Evolutionary conservation across 2,329 filamentous ascomycete genomes (phyloP).

Genomic region (Xylaria sp.): DNA sequence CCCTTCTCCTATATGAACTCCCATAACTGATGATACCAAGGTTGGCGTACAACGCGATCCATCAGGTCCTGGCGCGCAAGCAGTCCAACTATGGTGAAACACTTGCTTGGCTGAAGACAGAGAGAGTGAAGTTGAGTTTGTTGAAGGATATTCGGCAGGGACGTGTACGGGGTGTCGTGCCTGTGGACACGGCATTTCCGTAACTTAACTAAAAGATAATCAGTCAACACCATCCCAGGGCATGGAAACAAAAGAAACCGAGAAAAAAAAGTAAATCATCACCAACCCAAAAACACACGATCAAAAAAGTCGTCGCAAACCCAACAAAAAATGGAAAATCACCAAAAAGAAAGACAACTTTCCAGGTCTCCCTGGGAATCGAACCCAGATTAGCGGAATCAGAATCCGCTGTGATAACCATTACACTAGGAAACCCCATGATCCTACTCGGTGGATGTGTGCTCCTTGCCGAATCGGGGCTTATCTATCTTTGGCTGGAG

Average conservation of each 20-base stretch:
- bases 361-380: constrained; percentile 15
- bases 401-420: constrained; percentile 19
- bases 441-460: no score
- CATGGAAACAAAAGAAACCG: background rate
- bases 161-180: constrained; percentile 20
- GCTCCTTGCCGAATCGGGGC: no score
- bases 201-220: background rate
- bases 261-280: background rate
- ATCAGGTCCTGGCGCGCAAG: constrained; percentile 59
- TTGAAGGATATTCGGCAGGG: constrained; percentile 32
- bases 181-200: background rate
- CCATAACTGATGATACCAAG: constrained; percentile 36
- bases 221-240: no score
- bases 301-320: background rate
- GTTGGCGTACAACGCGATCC: constrained; percentile 66
- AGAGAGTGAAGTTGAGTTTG: constrained; percentile 38
- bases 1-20: background rate
- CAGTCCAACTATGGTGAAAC: constrained; percentile 64
- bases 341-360: background rate
- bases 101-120: constrained; percentile 60
- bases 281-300: no score
- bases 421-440: constrained; percentile 17
- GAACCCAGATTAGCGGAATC: constrained; percentile 20
- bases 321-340: background rate
- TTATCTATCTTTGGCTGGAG: no score